Evolutionary conservation across 805 yeast species (phyloP).

Genomic region (Suhomyces sp.): DNA sequence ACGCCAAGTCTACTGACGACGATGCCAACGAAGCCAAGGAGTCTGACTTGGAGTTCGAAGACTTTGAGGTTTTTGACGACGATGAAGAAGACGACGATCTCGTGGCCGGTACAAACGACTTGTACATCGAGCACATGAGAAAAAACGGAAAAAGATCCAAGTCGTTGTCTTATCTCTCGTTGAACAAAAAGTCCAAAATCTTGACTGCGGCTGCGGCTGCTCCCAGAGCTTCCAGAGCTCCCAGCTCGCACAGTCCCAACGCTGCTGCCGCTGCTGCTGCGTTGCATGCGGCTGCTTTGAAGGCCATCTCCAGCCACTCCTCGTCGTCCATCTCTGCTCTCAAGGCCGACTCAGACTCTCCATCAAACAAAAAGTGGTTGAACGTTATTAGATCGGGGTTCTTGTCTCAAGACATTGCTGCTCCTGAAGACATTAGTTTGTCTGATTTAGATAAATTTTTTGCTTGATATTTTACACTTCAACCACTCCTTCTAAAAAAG

Average conservation of each 20-base stretch:
- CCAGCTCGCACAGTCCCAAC: slow-evolving; percentile 53
- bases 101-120: slow-evolving; percentile 20
- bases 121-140: slow-evolving; percentile 39
- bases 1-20: slow-evolving; percentile 1
- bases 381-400: slow-evolving; percentile 75
- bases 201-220: slow-evolving; percentile 82
- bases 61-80: slow-evolving; percentile 46
- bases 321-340: slow-evolving; percentile 13
- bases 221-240: slow-evolving; percentile 68
- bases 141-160: slow-evolving; percentile 58
- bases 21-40: slow-evolving; percentile 14
- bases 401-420: slow-evolving; percentile 69
- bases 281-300: slow-evolving; percentile 62
- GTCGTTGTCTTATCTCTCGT: slow-evolving; percentile 56
- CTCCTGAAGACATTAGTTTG: slow-evolving; percentile 75
- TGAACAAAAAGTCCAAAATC: slow-evolving; percentile 46
- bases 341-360: slow-evolving; percentile 1
- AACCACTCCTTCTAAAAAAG: neutral
- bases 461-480: slow-evolving; percentile 11
- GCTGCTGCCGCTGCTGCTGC: slow-evolving; percentile 78
- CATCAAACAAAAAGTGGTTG: slow-evolving; percentile 59
- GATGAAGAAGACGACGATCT: slow-evolving; percentile 32
- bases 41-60: slow-evolving; percentile 48
- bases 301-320: slow-evolving; percentile 38
- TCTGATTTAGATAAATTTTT: slow-evolving; percentile 55